phyloP scores from a whole-genome alignment of 148 eudicot genomes.

The Camellia japonica region DNA sequence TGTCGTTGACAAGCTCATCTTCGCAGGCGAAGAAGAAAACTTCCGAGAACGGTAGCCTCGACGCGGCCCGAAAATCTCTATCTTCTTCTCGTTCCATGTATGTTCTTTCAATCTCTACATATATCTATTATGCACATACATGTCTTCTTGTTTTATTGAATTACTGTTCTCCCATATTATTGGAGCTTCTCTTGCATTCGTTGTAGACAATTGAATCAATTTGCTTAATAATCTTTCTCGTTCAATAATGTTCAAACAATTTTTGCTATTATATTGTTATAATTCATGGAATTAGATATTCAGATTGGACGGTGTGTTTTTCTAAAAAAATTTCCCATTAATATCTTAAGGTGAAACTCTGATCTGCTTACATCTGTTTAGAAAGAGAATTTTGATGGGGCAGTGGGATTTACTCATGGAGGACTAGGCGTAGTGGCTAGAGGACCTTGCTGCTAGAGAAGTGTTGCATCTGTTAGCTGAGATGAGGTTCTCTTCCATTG shows the following conservation, averaged over 20 bases:
- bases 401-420: too few relatives aligned
- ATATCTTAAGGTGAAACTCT: background rate
- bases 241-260: background rate
- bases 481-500: too few relatives aligned
- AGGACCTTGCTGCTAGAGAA: too few relatives aligned
- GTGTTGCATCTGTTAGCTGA: too few relatives aligned
- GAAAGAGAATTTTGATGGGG: background rate
- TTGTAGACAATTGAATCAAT: background rate
- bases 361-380: background rate
- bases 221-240: background rate
- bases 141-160: background rate
- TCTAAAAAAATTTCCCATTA: too few relatives aligned
- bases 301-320: background rate
- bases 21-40: conserved; percentile 38
- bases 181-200: background rate
- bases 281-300: background rate
- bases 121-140: background rate
- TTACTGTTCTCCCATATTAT: background rate
- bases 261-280: background rate
- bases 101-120: conserved; percentile 11
- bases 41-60: conserved; percentile 33
- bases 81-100: conserved; percentile 59
- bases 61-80: conserved; percentile 32
- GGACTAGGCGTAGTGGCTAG: too few relatives aligned
- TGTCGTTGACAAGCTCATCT: conserved; percentile 21